Evolutionary conservation across 2,329 filamentous ascomycete genomes (phyloP), one percentile per base, ranked within the genome.

Genomic region (Aspergillus carbonarius): DNA sequence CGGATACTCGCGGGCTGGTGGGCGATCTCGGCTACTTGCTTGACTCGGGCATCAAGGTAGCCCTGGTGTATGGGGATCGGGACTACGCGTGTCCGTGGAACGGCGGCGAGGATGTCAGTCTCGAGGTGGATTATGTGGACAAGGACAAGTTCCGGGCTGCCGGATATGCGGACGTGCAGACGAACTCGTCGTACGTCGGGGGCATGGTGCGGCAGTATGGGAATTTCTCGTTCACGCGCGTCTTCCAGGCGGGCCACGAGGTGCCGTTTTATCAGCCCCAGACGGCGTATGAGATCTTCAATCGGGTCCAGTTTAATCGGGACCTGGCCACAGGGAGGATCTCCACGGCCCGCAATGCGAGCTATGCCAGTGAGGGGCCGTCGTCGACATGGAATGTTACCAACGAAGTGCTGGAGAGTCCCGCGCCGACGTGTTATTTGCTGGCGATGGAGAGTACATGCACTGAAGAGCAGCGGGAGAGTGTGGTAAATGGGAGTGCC

Each of bases 21-120:
- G 63, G 70, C 12, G 70, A 76, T 35, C 55, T 76, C 3, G 70
- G 64, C 0, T 83, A 82, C 58, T 73, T 88, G 1, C 78, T 88
- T 6, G 84, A 87, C 53, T 74, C 76, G 15, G 83, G 83, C 8
- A 77, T 86, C 54, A 83, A 84, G 60, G 83, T 87, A 3, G 77
- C 82, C 40, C 70, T 86, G 27, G 75, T 85, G 39, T 85, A 86
- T 64, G 84, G 84, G 2, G 85, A 87, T 66, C 77, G 82, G 2
- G 84, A 87, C 66, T 86, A 79, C 63, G 77, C 79, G 2, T 83
- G 81, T 66, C 83, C 83, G 62, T 86, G 83, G 84, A 73, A 83
- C 20, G 83, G 83, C 8, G 84, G 82, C 47, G 83, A 86, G 65
- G 69, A 74, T 5, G 78, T 80, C 7, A 82, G 79, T 55, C 72